A percentile compares a stretch with the other conserved stretches of the same genome.
Conservation (phyloP, 2,329 filamentous ascomycete genomes). For the Hypocreales sp. region DNA sequence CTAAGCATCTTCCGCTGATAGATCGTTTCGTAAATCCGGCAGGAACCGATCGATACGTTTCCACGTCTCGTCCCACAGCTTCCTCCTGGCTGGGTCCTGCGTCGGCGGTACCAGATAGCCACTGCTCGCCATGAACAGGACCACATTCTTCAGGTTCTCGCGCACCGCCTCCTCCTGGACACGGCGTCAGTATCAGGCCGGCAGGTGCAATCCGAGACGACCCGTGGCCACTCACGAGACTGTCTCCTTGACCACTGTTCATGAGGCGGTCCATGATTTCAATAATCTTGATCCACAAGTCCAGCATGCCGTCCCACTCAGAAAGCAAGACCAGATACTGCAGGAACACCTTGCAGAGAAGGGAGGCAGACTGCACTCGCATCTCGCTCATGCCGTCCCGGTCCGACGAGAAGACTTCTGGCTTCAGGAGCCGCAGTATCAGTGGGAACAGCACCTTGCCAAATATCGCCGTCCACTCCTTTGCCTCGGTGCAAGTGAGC, state of each 20-base stretch:
- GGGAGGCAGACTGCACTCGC: conserved; percentile 73
- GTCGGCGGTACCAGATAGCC: conserved; percentile 65
- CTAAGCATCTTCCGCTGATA: conserved; percentile 31
- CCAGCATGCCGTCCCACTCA: conserved; percentile 76
- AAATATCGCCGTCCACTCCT: conserved; percentile 93
- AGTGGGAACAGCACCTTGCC: conserved; percentile 86
- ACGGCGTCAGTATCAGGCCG: conserved; percentile 4
- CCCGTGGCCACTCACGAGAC: conserved; percentile 64
- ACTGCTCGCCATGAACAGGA: conserved; percentile 86
- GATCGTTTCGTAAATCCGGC: conserved; percentile 41
- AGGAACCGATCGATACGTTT: conserved; percentile 51
- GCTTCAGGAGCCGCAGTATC: conserved; percentile 74
- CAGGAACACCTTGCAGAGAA: conserved; percentile 89
- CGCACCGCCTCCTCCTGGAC: conserved; percentile 83
- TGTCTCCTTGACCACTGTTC: conserved; percentile 88
- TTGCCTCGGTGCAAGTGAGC: conserved; percentile 66
- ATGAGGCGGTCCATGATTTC: conserved; percentile 92
- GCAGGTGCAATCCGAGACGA: no score
- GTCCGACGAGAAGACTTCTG: conserved; percentile 86
- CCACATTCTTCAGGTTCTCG: conserved; percentile 89
- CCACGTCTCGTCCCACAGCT: conserved; percentile 47
- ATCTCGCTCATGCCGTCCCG: conserved; percentile 91
- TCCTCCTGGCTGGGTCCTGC: conserved; percentile 36
- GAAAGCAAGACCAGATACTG: conserved; percentile 79
- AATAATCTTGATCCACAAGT: conserved; percentile 83